These are phyloP conservation scores for Neofusicoccum laricinum DNA, from an alignment of 2,329 filamentous ascomycete species.

Conservation along the genomic window DNA sequence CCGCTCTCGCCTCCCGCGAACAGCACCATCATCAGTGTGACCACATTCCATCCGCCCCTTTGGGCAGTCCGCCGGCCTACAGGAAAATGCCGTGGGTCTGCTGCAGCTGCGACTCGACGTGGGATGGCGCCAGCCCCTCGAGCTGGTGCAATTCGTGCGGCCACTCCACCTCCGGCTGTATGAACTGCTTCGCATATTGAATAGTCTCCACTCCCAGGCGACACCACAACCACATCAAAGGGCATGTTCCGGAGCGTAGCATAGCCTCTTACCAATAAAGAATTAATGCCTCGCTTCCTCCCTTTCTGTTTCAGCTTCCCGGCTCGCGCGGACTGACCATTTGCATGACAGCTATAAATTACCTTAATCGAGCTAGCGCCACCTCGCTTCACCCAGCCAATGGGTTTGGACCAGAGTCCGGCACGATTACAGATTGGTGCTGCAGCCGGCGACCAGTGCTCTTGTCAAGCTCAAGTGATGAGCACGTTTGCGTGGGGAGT, in stretches of 20 bases:
- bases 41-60: background rate
- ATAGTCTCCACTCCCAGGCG: background rate
- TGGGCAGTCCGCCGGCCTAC: background rate
- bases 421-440: too few relatives aligned
- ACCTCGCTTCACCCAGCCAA: background rate
- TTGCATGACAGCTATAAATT: background rate
- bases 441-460: too few relatives aligned
- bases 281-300: background rate
- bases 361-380: background rate
- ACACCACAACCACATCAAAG: background rate
- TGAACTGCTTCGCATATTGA: conserved; percentile 10
- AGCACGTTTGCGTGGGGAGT: too few relatives aligned
- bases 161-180: background rate
- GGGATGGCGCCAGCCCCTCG: background rate
- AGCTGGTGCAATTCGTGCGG: conserved; percentile 1
- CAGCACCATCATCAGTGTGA: background rate
- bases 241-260: background rate
- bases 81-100: conserved; percentile 8
- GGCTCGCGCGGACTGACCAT: background rate
- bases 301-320: background rate
- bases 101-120: background rate
- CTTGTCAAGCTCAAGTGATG: too few relatives aligned
- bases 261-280: background rate
- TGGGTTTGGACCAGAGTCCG: too few relatives aligned
- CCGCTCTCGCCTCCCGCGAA: background rate